phyloP scores from a whole-genome alignment of 2,329 filamentous ascomycete genomes.

The Ophiostoma populinum region DNA sequence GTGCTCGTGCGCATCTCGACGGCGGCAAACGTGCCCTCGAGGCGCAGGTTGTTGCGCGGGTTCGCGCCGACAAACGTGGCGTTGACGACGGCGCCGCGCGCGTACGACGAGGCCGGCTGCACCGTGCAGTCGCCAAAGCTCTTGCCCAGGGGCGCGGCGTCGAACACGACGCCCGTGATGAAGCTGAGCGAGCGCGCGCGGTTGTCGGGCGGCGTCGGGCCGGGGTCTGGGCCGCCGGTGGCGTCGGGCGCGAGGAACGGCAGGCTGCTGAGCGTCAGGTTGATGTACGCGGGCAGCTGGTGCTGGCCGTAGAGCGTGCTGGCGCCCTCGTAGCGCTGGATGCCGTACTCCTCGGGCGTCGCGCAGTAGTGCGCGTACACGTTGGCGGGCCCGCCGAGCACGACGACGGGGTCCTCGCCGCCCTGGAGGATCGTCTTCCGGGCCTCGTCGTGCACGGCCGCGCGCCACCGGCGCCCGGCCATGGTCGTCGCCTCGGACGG shows the following conservation, averaged over 20 bases:
- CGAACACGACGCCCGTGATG: slow-evolving; percentile 62
- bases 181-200: slow-evolving; percentile 59
- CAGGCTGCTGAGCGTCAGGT: slow-evolving; percentile 59
- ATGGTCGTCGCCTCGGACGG: slow-evolving; percentile 84
- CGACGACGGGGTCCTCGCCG: slow-evolving; percentile 46
- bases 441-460: slow-evolving; percentile 41
- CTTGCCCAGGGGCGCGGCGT: slow-evolving; percentile 47
- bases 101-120: slow-evolving; percentile 33
- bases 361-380: slow-evolving; percentile 74
- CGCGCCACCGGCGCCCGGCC: slow-evolving; percentile 74
- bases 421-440: slow-evolving; percentile 20
- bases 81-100: slow-evolving; percentile 38
- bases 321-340: slow-evolving; percentile 73
- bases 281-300: slow-evolving; percentile 74
- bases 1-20: slow-evolving; percentile 43
- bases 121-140: slow-evolving; percentile 47
- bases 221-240: slow-evolving; percentile 28
- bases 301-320: slow-evolving; percentile 76
- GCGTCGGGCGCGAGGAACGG: slow-evolving; percentile 40
- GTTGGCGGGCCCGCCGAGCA: slow-evolving; percentile 78
- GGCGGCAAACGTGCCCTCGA: slow-evolving; percentile 60
- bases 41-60: slow-evolving; percentile 66
- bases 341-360: slow-evolving; percentile 60
- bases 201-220: slow-evolving; percentile 60
- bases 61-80: slow-evolving; percentile 72